A percentile compares a stretch with the other conserved stretches of the same genome.
Conservation (phyloP, 768 basidiomycete genomes). For the Psilocybe cyanescens region DNA sequence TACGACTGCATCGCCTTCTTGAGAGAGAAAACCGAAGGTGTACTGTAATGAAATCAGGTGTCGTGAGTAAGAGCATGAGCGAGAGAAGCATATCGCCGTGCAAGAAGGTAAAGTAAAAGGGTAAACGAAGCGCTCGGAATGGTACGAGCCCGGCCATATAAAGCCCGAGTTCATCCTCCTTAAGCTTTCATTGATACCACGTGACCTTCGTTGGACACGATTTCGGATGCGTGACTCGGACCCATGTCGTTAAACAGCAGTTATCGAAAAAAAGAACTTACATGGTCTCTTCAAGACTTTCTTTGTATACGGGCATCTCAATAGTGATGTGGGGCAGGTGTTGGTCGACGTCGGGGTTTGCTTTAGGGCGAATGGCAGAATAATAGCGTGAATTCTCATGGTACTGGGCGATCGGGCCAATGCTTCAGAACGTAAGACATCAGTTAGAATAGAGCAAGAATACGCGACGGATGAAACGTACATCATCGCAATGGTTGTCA, state of each 20-base stretch:
- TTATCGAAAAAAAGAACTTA: slow-evolving; percentile 38
- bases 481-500: slow-evolving; percentile 69
- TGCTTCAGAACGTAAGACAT: slow-evolving; percentile 37
- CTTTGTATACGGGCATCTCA: slow-evolving; percentile 90
- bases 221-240: not conserved
- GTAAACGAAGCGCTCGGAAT: slow-evolving; percentile 4
- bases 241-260: slow-evolving; percentile 1
- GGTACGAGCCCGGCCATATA: not conserved
- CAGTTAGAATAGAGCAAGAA: slow-evolving; percentile 15
- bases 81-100: slow-evolving; percentile 4
- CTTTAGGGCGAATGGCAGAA: slow-evolving; percentile 65
- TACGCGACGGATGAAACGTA: slow-evolving; percentile 28
- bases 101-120: not conserved
- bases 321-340: slow-evolving; percentile 77
- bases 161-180: not conserved
- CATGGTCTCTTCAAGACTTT: slow-evolving; percentile 83
- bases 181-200: not conserved
- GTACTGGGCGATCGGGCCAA: slow-evolving; percentile 86
- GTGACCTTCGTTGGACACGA: not conserved
- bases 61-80: slow-evolving; percentile 18
- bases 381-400: slow-evolving; percentile 87
- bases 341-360: slow-evolving; percentile 65
- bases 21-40: slow-evolving; percentile 75
- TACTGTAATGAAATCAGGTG: slow-evolving; percentile 37
- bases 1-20: slow-evolving; percentile 93